Evolutionary conservation across 768 basidiomycete genomes (phyloP), one percentile per base, ranked within the genome.

Genomic region (Rossbeevera mucosa): DNA sequence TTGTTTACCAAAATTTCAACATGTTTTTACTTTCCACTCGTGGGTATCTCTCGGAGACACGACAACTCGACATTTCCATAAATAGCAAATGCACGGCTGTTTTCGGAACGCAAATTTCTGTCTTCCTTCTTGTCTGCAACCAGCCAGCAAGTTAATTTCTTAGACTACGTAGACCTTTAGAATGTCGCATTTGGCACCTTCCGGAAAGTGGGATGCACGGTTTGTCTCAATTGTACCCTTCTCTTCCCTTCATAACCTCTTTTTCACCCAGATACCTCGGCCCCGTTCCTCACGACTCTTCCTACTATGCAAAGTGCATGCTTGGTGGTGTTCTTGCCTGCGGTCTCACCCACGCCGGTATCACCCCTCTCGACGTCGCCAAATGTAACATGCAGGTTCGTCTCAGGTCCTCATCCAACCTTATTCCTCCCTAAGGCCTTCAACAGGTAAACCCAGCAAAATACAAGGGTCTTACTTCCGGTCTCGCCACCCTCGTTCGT

Each of bases 361-460:
- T 52, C 16, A 52, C 52, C 11, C 52, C 52, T 16, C 52, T 52
- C 29, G 52, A 52, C 7, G 52, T 52, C 3, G 52, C 52, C 20
- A 52, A 52, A 52, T 52, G 52, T 4, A 52, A 52, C 29, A 52
- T 52, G 52, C 52, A 52, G 52, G 52, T 52, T 13, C 28, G 52
- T 52, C 29, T 28, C 18, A 7, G 9, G 7, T 13, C 13, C 3
- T 22, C 7, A 5, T 14, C 16, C 22, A 18, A n/a, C 18, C 7
- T 3, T 13, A 2, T 25, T 16, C 16, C 14, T 9, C n/a, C 7
- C 22, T 5, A 20, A 26, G 9, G 11, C 5, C 2, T 21, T 33
- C 3, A 20, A 9, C 14, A 91, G 88, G 88, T 91, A 59, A 80
- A 83, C 77, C 83, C 88, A 22, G 59, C 59, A 49, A 91, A 91